Conservation (phyloP, 2,329 filamentous ascomycete genomes). For the Cadophora luteo-olivacea region DNA sequence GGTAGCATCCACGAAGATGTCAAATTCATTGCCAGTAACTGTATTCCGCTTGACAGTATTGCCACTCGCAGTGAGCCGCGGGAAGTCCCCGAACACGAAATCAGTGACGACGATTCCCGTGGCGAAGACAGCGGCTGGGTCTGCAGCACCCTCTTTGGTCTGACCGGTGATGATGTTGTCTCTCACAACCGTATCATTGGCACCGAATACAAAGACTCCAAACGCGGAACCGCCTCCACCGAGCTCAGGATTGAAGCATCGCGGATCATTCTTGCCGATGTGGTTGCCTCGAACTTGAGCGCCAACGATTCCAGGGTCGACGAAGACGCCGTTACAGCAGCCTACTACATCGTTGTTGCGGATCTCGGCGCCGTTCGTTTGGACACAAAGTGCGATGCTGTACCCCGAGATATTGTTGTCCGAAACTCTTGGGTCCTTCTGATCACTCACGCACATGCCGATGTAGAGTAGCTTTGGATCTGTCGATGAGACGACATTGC, state of each 20-base stretch:
- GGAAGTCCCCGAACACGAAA: conserved; percentile 1
- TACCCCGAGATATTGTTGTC: conserved; percentile 45
- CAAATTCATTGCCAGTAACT: conserved; percentile 42
- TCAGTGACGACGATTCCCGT: conserved; percentile 10
- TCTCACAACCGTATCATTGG: conserved; percentile 40
- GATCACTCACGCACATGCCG: conserved; percentile 48
- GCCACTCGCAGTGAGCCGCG: conserved; percentile 26
- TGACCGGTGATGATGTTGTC: conserved; percentile 43
- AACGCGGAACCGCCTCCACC: conserved; percentile 17
- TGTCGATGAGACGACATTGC: conserved; percentile 42
- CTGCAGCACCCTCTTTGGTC: conserved; percentile 24
- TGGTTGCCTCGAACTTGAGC: conserved; percentile 44
- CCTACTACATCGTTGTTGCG: conserved; percentile 45
- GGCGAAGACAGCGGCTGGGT: conserved; percentile 5
- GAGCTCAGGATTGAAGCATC: conserved; percentile 30
- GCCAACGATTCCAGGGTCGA: conserved; percentile 45
- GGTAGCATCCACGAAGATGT: conserved; percentile 34
- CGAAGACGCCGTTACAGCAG: conserved; percentile 44
- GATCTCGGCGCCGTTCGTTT: conserved; percentile 45
- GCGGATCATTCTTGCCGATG: conserved; percentile 32
- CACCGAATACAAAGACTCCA: conserved; percentile 43
- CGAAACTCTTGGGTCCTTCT: conserved; percentile 39
- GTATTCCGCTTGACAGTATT: conserved; percentile 44
- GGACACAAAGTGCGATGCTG: conserved; percentile 46
- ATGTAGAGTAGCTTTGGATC: conserved; percentile 35